These are phyloP conservation scores for Silybum marianum DNA, from an alignment of 129 eudicot species.

Conservation along the genomic window DNA sequence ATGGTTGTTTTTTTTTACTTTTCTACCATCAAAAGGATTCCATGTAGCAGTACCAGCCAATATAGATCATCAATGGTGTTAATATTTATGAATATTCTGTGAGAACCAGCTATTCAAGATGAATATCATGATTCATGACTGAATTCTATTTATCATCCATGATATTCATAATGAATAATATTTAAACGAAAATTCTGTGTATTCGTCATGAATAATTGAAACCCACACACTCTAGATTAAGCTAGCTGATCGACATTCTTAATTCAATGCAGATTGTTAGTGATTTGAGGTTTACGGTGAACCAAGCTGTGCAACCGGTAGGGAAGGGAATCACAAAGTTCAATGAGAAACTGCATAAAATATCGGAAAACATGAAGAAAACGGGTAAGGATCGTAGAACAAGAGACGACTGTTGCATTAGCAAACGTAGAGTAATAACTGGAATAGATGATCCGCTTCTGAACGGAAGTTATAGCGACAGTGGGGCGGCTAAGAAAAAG, in stretches of 20 bases:
- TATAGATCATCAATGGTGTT: no score
- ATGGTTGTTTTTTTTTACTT: background rate
- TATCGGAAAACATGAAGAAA: slow-evolving; percentile 83
- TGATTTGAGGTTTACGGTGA: slow-evolving; percentile 79
- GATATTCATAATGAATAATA: no score
- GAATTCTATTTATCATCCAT: no score
- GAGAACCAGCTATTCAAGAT: no score
- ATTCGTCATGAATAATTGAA: no score
- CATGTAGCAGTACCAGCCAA: no score
- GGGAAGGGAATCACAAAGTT: slow-evolving; percentile 87
- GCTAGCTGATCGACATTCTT: background rate
- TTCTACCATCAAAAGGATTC: no score
- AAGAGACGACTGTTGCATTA: slow-evolving; percentile 75
- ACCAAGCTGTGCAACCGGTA: slow-evolving; percentile 86
- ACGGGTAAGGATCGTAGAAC: slow-evolving; percentile 67
- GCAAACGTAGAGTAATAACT: slow-evolving; percentile 56
- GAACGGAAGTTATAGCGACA: slow-evolving; percentile 73
- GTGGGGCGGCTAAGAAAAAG: slow-evolving; percentile 55
- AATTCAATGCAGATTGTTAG: slow-evolving; percentile 76
- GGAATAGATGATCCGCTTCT: slow-evolving; percentile 97
- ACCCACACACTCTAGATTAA: no score
- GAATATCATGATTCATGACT: no score
- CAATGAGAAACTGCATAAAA: slow-evolving; percentile 70
- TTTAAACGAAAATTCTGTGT: no score
- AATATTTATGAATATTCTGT: no score